Evolutionary conservation across 306 rosid genomes (phyloP).

Genomic region (Biancaea sappan): DNA sequence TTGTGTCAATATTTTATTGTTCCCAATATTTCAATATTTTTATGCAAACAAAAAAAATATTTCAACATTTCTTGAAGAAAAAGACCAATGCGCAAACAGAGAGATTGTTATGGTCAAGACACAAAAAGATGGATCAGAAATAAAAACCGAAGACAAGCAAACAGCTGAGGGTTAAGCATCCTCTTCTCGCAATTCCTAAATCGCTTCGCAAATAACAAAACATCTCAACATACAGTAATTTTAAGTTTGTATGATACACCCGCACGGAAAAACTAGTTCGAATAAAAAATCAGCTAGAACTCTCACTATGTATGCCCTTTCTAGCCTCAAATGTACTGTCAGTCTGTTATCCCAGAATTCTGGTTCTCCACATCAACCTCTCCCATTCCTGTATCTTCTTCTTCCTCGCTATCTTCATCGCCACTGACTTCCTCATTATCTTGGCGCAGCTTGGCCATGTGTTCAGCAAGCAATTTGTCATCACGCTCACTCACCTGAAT

Average conservation of each 20-base stretch:
- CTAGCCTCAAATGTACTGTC: conserved; percentile 35
- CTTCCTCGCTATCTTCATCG: conserved; percentile 86
- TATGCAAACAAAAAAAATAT: too few species aligned
- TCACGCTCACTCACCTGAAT: conserved; percentile 90
- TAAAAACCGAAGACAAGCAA: neutral
- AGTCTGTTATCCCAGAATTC: conserved; percentile 60
- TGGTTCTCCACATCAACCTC: conserved; percentile 71
- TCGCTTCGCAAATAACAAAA: conserved; percentile 24
- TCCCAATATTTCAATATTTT: neutral
- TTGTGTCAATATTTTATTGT: neutral
- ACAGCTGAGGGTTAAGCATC: neutral
- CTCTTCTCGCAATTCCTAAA: conserved; percentile 14
- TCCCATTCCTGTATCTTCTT: conserved; percentile 90
- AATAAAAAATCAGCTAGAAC: conserved; percentile 30
- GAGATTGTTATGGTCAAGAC: neutral
- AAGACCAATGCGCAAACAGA: neutral
- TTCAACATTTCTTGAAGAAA: neutral
- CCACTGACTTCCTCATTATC: conserved; percentile 80
- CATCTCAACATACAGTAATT: conserved; percentile 33
- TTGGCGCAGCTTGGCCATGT: conserved; percentile 80
- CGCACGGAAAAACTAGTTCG: conserved; percentile 9
- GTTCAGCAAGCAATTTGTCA: conserved; percentile 81
- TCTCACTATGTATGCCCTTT: conserved; percentile 27
- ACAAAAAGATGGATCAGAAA: neutral
- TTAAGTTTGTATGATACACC: conserved; percentile 43